A percentile compares a stretch with the other conserved stretches of the same genome.
phyloP scores from a whole-genome alignment of 495 filamentous ascomycete genomes.

The Penicillium malachiteum region DNA sequence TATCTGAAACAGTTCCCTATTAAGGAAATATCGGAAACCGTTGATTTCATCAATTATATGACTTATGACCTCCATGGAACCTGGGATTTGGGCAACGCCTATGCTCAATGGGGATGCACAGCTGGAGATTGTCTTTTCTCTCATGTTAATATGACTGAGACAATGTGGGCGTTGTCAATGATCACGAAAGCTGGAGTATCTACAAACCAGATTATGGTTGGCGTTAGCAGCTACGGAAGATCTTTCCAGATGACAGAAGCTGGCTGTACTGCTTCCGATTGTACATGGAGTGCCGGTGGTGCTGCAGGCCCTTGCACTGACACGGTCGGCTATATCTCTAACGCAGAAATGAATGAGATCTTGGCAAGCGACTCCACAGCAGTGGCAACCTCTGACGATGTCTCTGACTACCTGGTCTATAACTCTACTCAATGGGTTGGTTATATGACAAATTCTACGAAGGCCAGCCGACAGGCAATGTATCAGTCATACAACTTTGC shows the following conservation, averaged over 20 bases:
- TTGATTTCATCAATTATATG: conserved; percentile 40
- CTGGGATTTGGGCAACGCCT: conserved; percentile 33
- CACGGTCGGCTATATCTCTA: conserved; percentile 25
- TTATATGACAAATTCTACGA: conserved; percentile 36
- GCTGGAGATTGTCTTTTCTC: conserved; percentile 31
- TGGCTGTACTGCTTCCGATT: conserved; percentile 7
- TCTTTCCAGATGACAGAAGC: conserved; percentile 34
- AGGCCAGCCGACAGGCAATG: conserved; percentile 7
- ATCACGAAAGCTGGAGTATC: conserved; percentile 44
- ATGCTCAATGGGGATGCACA: background rate
- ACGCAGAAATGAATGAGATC: conserved; percentile 15
- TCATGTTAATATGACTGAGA: conserved; percentile 43
- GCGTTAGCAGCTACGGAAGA: conserved; percentile 39
- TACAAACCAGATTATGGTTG: conserved; percentile 35
- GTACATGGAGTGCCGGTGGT: background rate
- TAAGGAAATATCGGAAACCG: conserved; percentile 12
- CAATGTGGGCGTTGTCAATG: conserved; percentile 33
- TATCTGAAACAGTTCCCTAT: conserved; percentile 35
- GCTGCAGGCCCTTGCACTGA: conserved; percentile 18
- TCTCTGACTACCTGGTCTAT: conserved; percentile 45
- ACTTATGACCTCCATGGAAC: conserved; percentile 36
- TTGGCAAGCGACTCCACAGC: background rate
- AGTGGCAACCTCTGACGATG: conserved; percentile 8
- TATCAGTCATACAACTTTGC: conserved; percentile 30
- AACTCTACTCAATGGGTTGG: conserved; percentile 37